Evolutionary conservation across 1,139 yeast species (phyloP), one percentile per base, ranked within the genome.

Genomic region (Scheffersomyces parashehatae): DNA sequence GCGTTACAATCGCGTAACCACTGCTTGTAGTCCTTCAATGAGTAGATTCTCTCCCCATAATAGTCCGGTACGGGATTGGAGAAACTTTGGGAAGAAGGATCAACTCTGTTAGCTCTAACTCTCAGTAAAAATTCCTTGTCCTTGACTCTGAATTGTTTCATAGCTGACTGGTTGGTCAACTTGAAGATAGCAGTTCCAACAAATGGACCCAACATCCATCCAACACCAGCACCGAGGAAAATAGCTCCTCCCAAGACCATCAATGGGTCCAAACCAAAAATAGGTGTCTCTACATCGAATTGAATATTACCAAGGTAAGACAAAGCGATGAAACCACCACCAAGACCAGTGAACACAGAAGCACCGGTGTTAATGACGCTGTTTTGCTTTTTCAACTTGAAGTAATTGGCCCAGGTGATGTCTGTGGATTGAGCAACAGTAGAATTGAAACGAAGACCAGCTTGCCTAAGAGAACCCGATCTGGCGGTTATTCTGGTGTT

Each of bases 61-160:
- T 90, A 95, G 65, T 93, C 99, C 14, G 98, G 97, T 36, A 93
- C 96, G 9, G 98, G 99, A 67, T 93, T 93, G 48, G 93, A 81
- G 67, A 89, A 85, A 58, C 91, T 83, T 68, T 90, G 97, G 43
- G 88, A 83, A n/a, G 91, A 79, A 10, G 99, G 97, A 66, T 93
- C 96, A 35, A 91, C 97, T 56, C 99, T 77, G 66, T 89, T 86
- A 47, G 73, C 71, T 56, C 80, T 81, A 52, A 93, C 79, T 59
- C 82, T 93, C 50, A 79, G 77, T 61, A 91, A 74, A 56, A 91
- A 93, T 37, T 77, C 74, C 52, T 81, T 79, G 60, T 93, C 93
- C 69, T 86, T 90, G 40, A 64, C 52, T 50, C 70, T 71, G 64
- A 77, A 85, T 36, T 69, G 69, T 11, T 60, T 44, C 59, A 80